Conservation (phyloP, 2,329 filamentous ascomycete genomes). For the Colletotrichum sansevieriae region DNA sequence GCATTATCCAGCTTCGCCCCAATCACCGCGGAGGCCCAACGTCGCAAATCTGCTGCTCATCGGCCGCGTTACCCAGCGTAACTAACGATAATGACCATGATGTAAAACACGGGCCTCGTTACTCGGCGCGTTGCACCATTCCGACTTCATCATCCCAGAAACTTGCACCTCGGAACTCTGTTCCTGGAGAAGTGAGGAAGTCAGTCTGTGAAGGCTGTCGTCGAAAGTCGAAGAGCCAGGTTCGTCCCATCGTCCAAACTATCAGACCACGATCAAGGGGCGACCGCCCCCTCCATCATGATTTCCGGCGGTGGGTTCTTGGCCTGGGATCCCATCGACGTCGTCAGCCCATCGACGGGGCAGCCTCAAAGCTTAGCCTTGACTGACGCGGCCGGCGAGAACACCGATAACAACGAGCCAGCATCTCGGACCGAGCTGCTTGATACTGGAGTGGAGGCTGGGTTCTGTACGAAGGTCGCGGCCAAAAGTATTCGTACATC, state of each 20-base stretch:
- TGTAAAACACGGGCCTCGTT: background rate
- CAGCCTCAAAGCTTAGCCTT: constrained; percentile 15
- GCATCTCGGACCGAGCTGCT: background rate
- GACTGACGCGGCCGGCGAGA: constrained; percentile 23
- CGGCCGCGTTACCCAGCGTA: background rate
- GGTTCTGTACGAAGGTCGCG: no score
- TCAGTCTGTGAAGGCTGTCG: background rate
- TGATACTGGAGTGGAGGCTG: background rate
- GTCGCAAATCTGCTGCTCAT: background rate
- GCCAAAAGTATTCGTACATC: no score
- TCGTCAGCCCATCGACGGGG: background rate
- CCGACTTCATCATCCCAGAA: background rate
- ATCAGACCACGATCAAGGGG: background rate
- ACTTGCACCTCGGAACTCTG: background rate
- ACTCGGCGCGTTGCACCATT: constrained; percentile 22
- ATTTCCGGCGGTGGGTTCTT: background rate
- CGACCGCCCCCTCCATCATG: background rate
- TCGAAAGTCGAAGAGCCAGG: background rate
- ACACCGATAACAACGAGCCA: background rate
- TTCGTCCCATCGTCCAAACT: constrained; percentile 20
- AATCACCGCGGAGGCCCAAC: no score
- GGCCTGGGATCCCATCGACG: constrained; percentile 6
- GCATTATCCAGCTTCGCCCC: no score
- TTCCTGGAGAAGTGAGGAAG: constrained; percentile 2
- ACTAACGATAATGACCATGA: background rate